Percentiles rank a stretch among this genome's conserved stretches.
Conservation (phyloP, 1,284 basidiomycete genomes). For the Fereydounia khargensis region DNA sequence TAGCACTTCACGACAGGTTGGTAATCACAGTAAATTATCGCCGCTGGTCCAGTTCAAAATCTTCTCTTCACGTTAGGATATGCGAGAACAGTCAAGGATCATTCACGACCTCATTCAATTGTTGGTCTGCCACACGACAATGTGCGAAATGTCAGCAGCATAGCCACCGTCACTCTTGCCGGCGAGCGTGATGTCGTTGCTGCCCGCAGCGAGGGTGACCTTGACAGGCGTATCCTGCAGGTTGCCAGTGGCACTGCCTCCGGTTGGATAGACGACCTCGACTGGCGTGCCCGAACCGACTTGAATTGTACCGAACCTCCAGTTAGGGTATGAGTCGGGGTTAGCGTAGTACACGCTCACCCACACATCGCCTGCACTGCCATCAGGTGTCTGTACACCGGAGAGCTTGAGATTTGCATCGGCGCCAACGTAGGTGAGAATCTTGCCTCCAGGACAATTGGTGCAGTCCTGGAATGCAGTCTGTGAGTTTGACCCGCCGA, state of each 20-base stretch:
- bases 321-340: slow-evolving; percentile 5
- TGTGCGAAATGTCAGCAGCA: slow-evolving; percentile 14
- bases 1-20: too few species aligned
- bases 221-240: slow-evolving; percentile 16
- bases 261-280: slow-evolving; percentile 9
- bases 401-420: slow-evolving; percentile 6
- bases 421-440: slow-evolving; percentile 11
- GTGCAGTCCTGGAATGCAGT: slow-evolving; percentile 2
- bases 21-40: too few species aligned
- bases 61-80: too few species aligned
- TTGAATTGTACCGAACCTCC: slow-evolving; percentile 5
- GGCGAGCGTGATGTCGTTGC: slow-evolving; percentile 8
- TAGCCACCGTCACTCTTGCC: not conserved
- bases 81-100: too few species aligned
- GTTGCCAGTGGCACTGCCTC: slow-evolving; percentile 4
- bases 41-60: too few species aligned
- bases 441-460: slow-evolving; percentile 5
- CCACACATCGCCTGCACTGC: slow-evolving; percentile 7
- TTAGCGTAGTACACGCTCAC: slow-evolving; percentile 11
- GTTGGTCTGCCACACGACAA: slow-evolving; percentile 14
- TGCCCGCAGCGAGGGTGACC: slow-evolving; percentile 4
- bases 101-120: not conserved
- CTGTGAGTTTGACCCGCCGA: not conserved
- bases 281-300: not conserved
- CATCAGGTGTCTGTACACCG: slow-evolving; percentile 7